Base-by-base conservation (phyloP, 1,139 yeast species). In the Schwanniomyces etchellsii region DNA sequence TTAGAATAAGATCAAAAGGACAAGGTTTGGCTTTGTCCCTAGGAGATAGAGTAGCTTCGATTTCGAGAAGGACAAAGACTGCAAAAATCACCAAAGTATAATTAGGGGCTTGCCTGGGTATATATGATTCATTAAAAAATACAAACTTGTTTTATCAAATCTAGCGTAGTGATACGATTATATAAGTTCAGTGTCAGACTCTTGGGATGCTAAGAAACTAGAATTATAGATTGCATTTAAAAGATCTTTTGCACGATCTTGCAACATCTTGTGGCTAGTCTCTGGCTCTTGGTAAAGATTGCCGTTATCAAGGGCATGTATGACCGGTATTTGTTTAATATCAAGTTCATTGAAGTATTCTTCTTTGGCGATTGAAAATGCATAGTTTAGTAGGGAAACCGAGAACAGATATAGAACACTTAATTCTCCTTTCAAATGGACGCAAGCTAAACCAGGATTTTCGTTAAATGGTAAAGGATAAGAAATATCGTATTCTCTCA, bases 1-100 rank as follows among this genome's bases (percentile, higher is more conserved):
- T 91, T 28, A 80, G 98, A 62, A 89, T 93, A 50, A 78, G 99
- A 62, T 84, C 96, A 20, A 91, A 91, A 74, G 96, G 97, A 17
- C 98, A 93, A 67, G 98, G 98, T 3, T 72, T 93, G 45, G 98
- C 98, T 10, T 69, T 93, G 42, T 81, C 95, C 4, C 70, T 93
- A 48, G 99, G 99, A 43, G 98, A 93, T 52, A 77, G 89, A 47
- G 93, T 88, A 35, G 94, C 96, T 16, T 70, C 82, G 24, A 79
- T 74, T 60, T 72, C 88, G 16, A 75, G 82, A 45, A 77, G 76
- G 55, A 60, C 56, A 16, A 60, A 60, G 39, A 46, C 45, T 20
- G 47, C 54, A 12, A 37, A 42, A 11, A 35, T 55, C 16, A 37
- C 48, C 27, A 45, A 39, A 30, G 57, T 54, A 33, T 55, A 45